Evolutionary conservation across 768 basidiomycete species (phyloP), one percentile per base, ranked within the genome.

Genomic region (Lentinus tigrinus): DNA sequence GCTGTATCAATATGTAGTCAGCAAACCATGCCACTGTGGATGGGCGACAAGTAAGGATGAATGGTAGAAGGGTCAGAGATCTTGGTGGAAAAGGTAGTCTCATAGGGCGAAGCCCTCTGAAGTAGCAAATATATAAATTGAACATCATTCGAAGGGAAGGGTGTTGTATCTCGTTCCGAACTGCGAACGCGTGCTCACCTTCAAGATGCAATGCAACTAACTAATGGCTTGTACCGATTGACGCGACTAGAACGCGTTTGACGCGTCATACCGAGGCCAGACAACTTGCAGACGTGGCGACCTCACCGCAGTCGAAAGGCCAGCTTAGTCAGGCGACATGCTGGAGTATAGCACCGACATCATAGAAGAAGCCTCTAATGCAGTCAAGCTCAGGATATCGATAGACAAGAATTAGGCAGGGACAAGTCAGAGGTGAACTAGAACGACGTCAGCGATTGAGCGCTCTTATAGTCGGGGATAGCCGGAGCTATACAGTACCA

Each of bases 361-460:
- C 26, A 4, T 6, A 11, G 37, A 44, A 27, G 39, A 23, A 19
- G 19, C 19, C 47, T 46, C 11, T 6, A 31, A n/a, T n/a, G n/a
- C n/a, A n/a, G n/a, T n/a, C n/a, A n/a, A n/a, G n/a, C n/a, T n/a
- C n/a, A n/a, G n/a, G n/a, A n/a, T n/a, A n/a, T n/a, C n/a, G n/a
- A n/a, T n/a, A n/a, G n/a, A n/a, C n/a, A n/a, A n/a, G n/a, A n/a
- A n/a, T n/a, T n/a, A n/a, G n/a, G n/a, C n/a, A n/a, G n/a, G 31
- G 26, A 78, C 92, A 95, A 82, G 75, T 95, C 96, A 38, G 95
- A n/a, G n/a, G n/a, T n/a, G n/a, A n/a, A n/a, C n/a, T n/a, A n/a
- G n/a, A n/a, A n/a, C n/a, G n/a, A n/a, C 94, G 91, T 91, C 93
- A 62, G 52, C 39, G 8, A 1, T 28, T 47, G 27, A 54, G 56